Conservation (phyloP, 768 basidiomycete species). For the Lactarius sp. region DNA sequence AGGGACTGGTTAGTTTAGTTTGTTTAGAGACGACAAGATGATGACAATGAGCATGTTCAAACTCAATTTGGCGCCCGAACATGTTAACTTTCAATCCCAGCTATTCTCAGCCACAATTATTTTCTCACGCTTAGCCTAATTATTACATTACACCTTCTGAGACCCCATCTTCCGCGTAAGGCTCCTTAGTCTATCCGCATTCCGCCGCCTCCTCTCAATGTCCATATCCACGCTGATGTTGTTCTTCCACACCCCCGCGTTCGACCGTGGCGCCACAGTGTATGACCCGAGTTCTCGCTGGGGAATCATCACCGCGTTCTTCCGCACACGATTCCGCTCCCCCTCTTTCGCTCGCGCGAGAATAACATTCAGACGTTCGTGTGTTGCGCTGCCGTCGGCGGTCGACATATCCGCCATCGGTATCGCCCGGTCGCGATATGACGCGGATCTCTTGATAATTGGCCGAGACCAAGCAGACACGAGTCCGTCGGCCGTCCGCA, state of each 20-base stretch:
- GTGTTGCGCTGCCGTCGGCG: conserved; percentile 35
- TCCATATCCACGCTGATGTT: conserved; percentile 67
- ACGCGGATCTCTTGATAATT: conserved; percentile 84
- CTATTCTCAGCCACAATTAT: conserved; percentile 1
- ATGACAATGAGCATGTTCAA: not conserved
- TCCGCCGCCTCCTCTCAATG: conserved; percentile 65
- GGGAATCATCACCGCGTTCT: conserved; percentile 82
- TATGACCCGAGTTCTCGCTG: conserved; percentile 71
- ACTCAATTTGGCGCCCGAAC: conserved; percentile 24
- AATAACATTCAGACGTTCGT: conserved; percentile 63
- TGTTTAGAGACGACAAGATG: not conserved
- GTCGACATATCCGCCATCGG: conserved; percentile 47
- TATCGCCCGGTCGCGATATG: conserved; percentile 69
- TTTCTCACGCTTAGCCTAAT: not conserved
- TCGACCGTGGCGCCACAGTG: conserved; percentile 67
- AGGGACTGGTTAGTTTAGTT: conserved; percentile 22
- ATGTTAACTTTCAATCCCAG: conserved; percentile 17
- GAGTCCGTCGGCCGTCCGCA: conserved; percentile 77
- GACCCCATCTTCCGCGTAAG: conserved; percentile 47
- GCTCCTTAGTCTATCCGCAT: conserved; percentile 65
- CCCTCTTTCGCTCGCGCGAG: conserved; percentile 59
- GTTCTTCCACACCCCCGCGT: conserved; percentile 46
- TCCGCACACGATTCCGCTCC: conserved; percentile 65
- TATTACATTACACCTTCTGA: conserved; percentile 8
- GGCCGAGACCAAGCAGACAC: conserved; percentile 85